Evolutionary conservation across 768 basidiomycete genomes (phyloP), one percentile per base, ranked within the genome.

Genomic region (Kwoniella sp.): DNA sequence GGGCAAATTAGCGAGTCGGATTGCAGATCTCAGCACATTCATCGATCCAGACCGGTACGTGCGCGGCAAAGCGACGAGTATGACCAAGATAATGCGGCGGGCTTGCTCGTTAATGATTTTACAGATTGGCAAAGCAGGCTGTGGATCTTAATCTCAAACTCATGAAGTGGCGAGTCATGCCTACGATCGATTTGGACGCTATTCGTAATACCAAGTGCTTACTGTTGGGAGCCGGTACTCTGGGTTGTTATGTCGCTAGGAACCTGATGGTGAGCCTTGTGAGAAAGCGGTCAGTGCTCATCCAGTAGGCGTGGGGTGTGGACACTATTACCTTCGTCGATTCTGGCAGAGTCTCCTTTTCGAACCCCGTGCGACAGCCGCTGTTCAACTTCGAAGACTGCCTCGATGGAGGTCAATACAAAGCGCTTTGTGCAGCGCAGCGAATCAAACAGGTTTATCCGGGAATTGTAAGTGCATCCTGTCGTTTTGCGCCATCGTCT

Each of bases 121-220:
- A 5, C 58, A 90, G 90, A 61, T 81, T 98, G 4, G 92, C 93
- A 0, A 84, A 88, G 59, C 93, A 99, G 74, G 95, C 95, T 0
- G 90, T 98, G n/a, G 91, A 96, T 75, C 78, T 99, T 33, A 99
- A 98, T 69, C 78, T 98, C 41, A 96, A 96, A 70, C 80, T 99
- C 34, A 98, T 99, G 93, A 82, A 89, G 17, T 98, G 93, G 93
- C 82, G 93, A 17, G 90, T 98, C 59, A 78, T 98, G 17, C 95
- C 95, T 12, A 76, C 81, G 0, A 82, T 99, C 42, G 82, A 98
- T 59, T 80, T 98, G 11, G 92, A 95, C 46, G 88, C 85, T 75
- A 81, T 99, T 19, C 83, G 88, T 1, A 67, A 73, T 0, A 89
- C 91, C 2, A 81, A 77, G 53, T 93, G 89, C 70, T 76, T 99